phyloP scores from a whole-genome alignment of 371 early-diverging fungal species.

The Syncephalastrum monosporum region DNA sequence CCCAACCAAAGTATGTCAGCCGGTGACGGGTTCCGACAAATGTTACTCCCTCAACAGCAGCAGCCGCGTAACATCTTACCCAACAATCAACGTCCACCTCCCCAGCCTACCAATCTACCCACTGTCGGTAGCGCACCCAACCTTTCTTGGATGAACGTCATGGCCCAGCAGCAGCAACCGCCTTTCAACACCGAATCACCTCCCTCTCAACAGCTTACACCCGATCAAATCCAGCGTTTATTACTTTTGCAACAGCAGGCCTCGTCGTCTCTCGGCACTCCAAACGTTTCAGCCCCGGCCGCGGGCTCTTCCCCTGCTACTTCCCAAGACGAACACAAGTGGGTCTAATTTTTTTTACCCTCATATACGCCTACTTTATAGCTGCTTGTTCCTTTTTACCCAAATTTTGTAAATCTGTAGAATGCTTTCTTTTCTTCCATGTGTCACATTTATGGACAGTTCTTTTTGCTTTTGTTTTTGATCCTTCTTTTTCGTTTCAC shows the following conservation, averaged over 20 bases:
- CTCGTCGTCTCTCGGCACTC: not conserved
- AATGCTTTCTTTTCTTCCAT: no score
- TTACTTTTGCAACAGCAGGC: constrained; percentile 10
- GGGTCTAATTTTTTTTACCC: constrained; percentile 1
- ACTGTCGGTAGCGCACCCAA: constrained; percentile 25
- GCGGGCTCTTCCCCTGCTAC: no score
- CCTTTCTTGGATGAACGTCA: constrained; percentile 25
- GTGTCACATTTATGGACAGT: not conserved
- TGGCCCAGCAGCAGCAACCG: constrained; percentile 9
- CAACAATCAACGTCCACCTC: constrained; percentile 14
- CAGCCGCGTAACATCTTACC: constrained; percentile 17
- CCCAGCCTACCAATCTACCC: constrained; percentile 12
- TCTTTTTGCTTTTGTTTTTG: constrained; percentile 6
- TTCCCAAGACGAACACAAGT: no score
- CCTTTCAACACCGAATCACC: constrained; percentile 2
- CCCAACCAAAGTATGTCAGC: constrained; percentile 16
- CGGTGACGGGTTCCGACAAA: constrained; percentile 9
- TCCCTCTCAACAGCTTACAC: constrained; percentile 15
- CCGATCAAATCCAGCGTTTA: constrained; percentile 23
- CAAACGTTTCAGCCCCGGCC: no score
- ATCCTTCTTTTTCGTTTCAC: not conserved
- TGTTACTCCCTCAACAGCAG: constrained; percentile 2
- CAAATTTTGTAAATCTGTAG: no score
- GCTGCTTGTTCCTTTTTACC: no score
- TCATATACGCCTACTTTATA: no score